Evolutionary conservation across 2,329 filamentous ascomycete species (phyloP).

Genomic region (Cytospora leucostoma): DNA sequence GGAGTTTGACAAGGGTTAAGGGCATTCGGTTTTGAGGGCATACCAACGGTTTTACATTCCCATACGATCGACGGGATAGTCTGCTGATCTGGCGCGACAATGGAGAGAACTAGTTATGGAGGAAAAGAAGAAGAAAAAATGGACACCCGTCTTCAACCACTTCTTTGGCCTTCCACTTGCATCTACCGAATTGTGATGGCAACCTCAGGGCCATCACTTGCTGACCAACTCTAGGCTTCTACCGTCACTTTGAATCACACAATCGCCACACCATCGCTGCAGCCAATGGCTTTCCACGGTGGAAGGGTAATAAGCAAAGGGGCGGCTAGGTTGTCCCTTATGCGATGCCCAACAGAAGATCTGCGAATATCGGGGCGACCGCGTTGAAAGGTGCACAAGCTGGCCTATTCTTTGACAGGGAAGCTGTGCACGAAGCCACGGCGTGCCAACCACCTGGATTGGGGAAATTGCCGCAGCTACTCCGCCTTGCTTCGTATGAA

Average conservation of each 20-base stretch:
- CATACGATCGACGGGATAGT: conserved; percentile 11
- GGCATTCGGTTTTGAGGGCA: conserved; percentile 19
- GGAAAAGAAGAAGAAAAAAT: conserved; percentile 5
- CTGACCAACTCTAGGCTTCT: background rate
- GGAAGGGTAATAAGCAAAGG: background rate
- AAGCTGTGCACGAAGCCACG: background rate
- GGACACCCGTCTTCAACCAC: conserved; percentile 5
- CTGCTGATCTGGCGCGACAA: conserved; percentile 16
- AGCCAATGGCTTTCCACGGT: background rate
- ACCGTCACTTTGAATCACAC: background rate
- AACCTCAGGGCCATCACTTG: background rate
- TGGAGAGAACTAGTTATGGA: conserved; percentile 4
- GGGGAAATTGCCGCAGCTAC: background rate
- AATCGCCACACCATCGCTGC: background rate
- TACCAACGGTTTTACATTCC: conserved; percentile 8
- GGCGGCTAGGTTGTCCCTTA: background rate
- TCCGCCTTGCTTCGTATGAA: background rate
- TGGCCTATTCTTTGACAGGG: background rate
- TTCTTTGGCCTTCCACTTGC: background rate
- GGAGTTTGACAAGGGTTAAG: conserved; percentile 23
- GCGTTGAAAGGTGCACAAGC: background rate
- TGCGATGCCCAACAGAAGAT: background rate
- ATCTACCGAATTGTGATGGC: background rate
- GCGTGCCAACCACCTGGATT: background rate
- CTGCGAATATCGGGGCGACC: background rate